Conservation (phyloP, 73 alveolate species). For the Tetrahymena borealis region DNA sequence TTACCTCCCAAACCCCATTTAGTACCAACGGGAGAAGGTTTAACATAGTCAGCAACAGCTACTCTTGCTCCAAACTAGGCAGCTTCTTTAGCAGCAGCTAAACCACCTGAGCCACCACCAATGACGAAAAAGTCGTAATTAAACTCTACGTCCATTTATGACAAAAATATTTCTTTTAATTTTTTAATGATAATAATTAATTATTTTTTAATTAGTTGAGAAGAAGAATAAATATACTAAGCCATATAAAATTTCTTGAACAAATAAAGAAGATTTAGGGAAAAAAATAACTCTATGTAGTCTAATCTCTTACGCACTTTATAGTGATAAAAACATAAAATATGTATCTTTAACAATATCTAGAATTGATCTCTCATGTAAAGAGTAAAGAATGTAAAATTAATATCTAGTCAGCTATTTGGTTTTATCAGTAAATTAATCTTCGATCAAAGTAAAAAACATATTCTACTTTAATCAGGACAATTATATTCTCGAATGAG, state of each 20-base stretch:
- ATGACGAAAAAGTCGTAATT: slow-evolving; percentile 85
- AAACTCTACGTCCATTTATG: slow-evolving; percentile 39
- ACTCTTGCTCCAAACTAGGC: slow-evolving; percentile 82
- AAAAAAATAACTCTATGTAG: not conserved
- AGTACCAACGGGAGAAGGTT: slow-evolving; percentile 94
- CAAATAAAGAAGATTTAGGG: not conserved
- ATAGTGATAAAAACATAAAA: too few species aligned
- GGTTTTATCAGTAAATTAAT: too few species aligned
- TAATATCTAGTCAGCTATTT: too few species aligned
- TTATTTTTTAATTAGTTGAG: not conserved
- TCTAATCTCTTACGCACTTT: too few species aligned
- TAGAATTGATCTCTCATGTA: too few species aligned
- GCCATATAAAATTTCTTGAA: too few species aligned
- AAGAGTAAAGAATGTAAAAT: too few species aligned
- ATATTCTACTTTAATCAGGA: too few species aligned
- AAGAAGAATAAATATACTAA: not conserved
- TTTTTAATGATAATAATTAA: not conserved
- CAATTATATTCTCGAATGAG: too few species aligned
- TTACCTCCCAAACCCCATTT: slow-evolving; percentile 89
- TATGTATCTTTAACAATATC: too few species aligned
- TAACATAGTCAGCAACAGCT: slow-evolving; percentile 95
- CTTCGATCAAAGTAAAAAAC: too few species aligned
- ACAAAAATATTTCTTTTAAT: not conserved
- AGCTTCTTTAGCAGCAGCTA: slow-evolving; percentile 97
- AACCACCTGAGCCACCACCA: slow-evolving; percentile 99